Base-by-base conservation (phyloP, 1,139 yeast genomes). In the Zhuliangozyma blackwelliae region DNA sequence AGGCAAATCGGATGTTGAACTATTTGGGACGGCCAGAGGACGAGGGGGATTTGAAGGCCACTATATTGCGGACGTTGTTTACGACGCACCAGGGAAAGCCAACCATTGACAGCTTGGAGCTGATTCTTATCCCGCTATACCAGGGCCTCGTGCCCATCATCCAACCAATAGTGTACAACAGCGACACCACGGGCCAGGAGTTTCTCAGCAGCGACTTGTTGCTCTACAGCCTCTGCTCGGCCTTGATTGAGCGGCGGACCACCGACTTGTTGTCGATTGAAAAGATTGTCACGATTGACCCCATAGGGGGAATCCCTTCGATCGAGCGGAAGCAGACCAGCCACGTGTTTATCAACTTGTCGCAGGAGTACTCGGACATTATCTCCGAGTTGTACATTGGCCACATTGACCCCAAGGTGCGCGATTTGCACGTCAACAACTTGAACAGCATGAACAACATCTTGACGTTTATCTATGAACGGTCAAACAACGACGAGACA, bases 281-380 rank as follows among this genome's bases (percentile, higher is more conserved):
- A 45, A 92, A 92, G 48, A 62, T 92, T 25, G 78, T 92, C 7
- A 77, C 83, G 46, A 65, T 92, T 25, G 97, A 89, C 48, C 78
- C 81, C 1, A 57, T 75, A 10, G 98, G 98, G 1, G 98, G 98
- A 0, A 82, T 88, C 9, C 97, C 97, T 0, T 83, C 95, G 0
- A 68, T 80, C 26, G 96, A 89, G 53, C 68, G 97, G 44, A 75
- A 77, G 39, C 80, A 82, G 37, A 79, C 92, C 4, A 78, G 96
- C 20, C 98, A 92, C 60, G 95, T 92, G 1, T 84, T 83, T 44
- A 81, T 92, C 43, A 92, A 92, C 52, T 61, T 92, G 33, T 75
- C 81, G 7, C 97, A 92, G 57, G 98, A 92, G 52, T 82, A 75
- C 49, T 69, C 78, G 1, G 82, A 75, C 37, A 77, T 90, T 25